Evolutionary conservation across 331 rosid genomes (phyloP).

Genomic region (Quercus phellos): DNA sequence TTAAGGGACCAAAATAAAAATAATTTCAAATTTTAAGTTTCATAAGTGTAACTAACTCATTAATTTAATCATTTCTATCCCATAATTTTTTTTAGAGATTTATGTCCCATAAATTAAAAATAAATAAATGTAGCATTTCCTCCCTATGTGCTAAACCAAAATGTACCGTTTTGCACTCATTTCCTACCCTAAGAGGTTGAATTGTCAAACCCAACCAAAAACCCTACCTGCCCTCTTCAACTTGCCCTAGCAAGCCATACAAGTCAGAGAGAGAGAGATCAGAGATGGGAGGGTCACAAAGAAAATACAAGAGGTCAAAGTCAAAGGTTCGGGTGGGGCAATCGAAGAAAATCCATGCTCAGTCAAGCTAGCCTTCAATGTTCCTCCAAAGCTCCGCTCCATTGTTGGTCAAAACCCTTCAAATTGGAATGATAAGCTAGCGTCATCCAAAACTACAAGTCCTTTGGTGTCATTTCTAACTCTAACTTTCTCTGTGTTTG

Average conservation of each 20-base stretch:
- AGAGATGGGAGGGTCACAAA: slow-evolving; percentile 74
- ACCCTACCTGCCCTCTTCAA: neutral
- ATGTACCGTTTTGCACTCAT: neutral
- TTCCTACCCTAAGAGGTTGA: neutral
- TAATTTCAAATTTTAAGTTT: too few relatives aligned
- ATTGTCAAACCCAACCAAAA: neutral
- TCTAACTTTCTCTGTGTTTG: slow-evolving; percentile 52
- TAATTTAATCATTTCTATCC: too few relatives aligned
- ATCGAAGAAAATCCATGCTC: slow-evolving; percentile 54
- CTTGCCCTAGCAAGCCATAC: neutral
- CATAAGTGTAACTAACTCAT: too few relatives aligned
- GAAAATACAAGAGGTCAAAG: slow-evolving; percentile 60
- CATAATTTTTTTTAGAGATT: too few relatives aligned
- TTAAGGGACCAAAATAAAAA: too few relatives aligned
- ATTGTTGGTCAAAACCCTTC: slow-evolving; percentile 20
- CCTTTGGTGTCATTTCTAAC: slow-evolving; percentile 60
- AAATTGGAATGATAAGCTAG: slow-evolving; percentile 58
- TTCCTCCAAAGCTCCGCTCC: slow-evolving; percentile 71
- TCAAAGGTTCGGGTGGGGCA: slow-evolving; percentile 59
- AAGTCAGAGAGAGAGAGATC: neutral
- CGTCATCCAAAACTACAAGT: slow-evolving; percentile 48
- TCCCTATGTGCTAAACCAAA: neutral
- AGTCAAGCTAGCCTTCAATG: slow-evolving; percentile 60
- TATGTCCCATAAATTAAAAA: too few relatives aligned
- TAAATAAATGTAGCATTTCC: too few relatives aligned